Evolutionary conservation across 257 asterid genomes (phyloP), one percentile per base, ranked within the genome.

Genomic region (Jacaranda mimosifolia): DNA sequence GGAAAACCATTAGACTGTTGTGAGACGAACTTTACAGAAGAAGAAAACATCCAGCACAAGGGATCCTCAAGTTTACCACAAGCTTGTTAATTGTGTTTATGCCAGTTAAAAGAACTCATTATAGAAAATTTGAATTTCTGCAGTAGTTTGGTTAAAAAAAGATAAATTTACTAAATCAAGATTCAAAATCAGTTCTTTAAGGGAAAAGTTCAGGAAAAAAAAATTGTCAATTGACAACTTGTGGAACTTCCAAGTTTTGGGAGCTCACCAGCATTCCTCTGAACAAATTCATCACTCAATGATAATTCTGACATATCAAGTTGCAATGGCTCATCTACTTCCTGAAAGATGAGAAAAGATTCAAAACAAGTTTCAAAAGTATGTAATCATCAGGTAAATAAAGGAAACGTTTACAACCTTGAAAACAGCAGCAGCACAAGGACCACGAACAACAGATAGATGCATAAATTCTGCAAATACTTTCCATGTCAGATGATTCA

Each of bases 401-500:
- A 76, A 62, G 63, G 56, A 72, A n/a, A 75, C 72, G 26, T 63
- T 60, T 66, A 40, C 17, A 75, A 93, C 99, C 97, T 93, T 93
- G 87, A 93, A 96, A 83, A 93, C 86, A 73, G 96, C 96, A 79
- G 98, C 99, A 74, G 86, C 85, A 88, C 99, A 95, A 74, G 99
- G 99, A 68, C 93, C 90, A 60, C 99, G 97, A 48, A 96, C 88
- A 7, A 84, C 85, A 19, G 97, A 86, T 53, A 89, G 89, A 83
- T 96, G 99, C 21, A 83, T 85, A 81, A 96, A 96, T 87, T 96
- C 99, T 58, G 99, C 99, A 86, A 96, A 96, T 32, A 96, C 98
- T 87, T 93, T 96, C 99, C 99, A 96, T 4, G 99, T 96, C 91
- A 96, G 88, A 91, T 96, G 99, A 93, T 87, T 93, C 85, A 96